Evolutionary conservation across 257 asterid genomes (phyloP), one percentile per base, ranked within the genome.

Genomic region (Lycium barbarum): DNA sequence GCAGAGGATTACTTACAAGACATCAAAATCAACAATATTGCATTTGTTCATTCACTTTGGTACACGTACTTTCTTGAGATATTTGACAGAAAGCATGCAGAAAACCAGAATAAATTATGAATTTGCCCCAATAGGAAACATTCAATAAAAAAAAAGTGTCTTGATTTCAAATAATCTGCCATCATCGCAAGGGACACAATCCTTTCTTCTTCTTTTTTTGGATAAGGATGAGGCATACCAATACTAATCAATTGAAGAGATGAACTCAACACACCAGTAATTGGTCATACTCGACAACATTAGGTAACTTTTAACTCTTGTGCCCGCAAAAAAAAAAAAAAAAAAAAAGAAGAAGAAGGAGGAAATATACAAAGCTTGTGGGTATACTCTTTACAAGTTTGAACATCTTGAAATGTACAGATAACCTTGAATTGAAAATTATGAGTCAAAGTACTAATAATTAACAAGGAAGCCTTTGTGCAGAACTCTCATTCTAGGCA

Each of bases 401-500:
- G 0, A 3, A 70, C 78, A 17, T 17, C 38, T 38, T 8, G 54
- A 20, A 70, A 70, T 70, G 0, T 17, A 17, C 51, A 68, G 76
- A 70, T 36, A 12, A 5, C 22, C 78, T 14, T 38, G 0, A 17
- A 38, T 8, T 38, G 2, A 70, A 38, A 70, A 15, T 17, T 15
- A 67, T 15, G 33, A 8, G 54, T 70, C 17, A 17, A 2, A 2
- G 6, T 70, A 6, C 38, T 9, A 65, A 65, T 40, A 65, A 65
- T 26, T 26, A 22, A 79, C 26, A 55, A 53, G 58, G 0, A 55
- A 40, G 68, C 68, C 33, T n/a, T 33, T 55, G 51, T 9, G 67
- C 54, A 55, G 83, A 57, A 55, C 83, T 53, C 49, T 35, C 66
- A 79, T 55, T 59, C 14, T 79, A 1, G 36, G 68, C 33, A 79